A percentile compares a stretch with the other conserved stretches of the same genome.
These are phyloP conservation scores for Geosmithia putterillii DNA, from an alignment of 2,329 filamentous ascomycete species.

Conservation along the genomic window DNA sequence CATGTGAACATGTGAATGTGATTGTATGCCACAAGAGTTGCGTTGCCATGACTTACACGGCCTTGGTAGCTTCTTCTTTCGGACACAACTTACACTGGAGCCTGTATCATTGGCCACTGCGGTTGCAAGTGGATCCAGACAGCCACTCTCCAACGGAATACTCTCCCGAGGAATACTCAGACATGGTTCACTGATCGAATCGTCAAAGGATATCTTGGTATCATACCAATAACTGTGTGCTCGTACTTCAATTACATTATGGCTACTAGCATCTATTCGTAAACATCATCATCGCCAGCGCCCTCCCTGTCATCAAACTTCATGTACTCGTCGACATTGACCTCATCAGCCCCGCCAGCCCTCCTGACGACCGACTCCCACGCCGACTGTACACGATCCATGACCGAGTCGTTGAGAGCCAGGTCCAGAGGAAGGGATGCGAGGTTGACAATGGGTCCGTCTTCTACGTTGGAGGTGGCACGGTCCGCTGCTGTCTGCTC, in stretches of 20 bases:
- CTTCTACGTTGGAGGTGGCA: conserved; percentile 12
- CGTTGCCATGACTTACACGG: too few relatives aligned
- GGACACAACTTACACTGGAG: too few relatives aligned
- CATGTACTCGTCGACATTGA: conserved; percentile 46
- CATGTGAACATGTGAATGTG: too few relatives aligned
- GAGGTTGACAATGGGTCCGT: conserved; percentile 40
- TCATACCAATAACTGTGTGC: too few relatives aligned
- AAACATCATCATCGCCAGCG: conserved; percentile 41
- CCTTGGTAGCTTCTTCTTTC: too few relatives aligned
- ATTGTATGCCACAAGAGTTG: too few relatives aligned
- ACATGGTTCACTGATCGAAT: too few relatives aligned
- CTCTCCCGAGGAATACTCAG: too few relatives aligned
- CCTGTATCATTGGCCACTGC: too few relatives aligned
- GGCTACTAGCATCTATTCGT: conserved; percentile 18
- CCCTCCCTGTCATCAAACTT: conserved; percentile 65
- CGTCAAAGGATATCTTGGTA: too few relatives aligned
- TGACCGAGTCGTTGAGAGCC: conserved; percentile 58
- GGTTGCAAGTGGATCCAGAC: too few relatives aligned
- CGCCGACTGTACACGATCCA: conserved; percentile 54
- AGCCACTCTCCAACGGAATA: too few relatives aligned
- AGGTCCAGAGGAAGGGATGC: conserved; percentile 50
- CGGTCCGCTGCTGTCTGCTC: conserved; percentile 28
- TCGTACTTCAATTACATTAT: neutral
- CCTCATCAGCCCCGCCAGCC: conserved; percentile 29
- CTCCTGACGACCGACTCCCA: conserved; percentile 53